Base-by-base conservation (phyloP, 1,284 basidiomycete genomes). In the Fomitopsis schrenkii region DNA sequence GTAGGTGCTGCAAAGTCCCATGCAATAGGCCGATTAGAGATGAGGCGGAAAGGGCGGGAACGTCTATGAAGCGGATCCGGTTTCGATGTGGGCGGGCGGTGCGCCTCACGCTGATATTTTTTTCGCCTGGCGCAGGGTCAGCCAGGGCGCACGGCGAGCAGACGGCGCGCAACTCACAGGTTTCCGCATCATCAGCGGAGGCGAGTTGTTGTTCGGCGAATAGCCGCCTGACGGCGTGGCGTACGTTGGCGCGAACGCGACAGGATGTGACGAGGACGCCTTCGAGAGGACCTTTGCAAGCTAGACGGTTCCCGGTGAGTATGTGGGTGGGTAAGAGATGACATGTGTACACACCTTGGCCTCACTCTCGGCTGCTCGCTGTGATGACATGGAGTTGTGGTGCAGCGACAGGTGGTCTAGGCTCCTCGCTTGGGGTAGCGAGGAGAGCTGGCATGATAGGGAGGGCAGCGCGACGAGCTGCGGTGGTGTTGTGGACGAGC, bases 401-500 rank as follows among this genome's bases (percentile, higher is more conserved):
- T 91, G 89, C 1, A 91, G 75, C 0, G 83, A 75, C 35, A 91
- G 79, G 66, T 79, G 80, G 66, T 83, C 80, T 58, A 91, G 77
- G 75, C 80, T 86, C 67, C 83, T 88, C 2, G 88, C 90, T 65
- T 87, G 82, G 0, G 88, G 88, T 28, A 91, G 80, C 0, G 82
- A 78, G 54, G 86, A 84, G 60, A 91, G 82, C 1, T 83, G 81
- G 55, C 79, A 83, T 15, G 89, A 85, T 56, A 91, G 77, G 66
- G 84, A 86, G 17, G 90, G 90, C 66, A 89, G 84, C 9, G 89
- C 79, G 73, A 89, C 79, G 67, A 91, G 78, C 59, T 78, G 82
- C 70, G 82, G 79, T 45, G 69, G 71, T 30, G 70, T 61, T 55
- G 68, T 68, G 33, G 69, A 66, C 22, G 62, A 60, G 48, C 63